Evolutionary conservation across 192 early-diverging fungal genomes (phyloP), one percentile per base, ranked within the genome.

Genomic region (Entomortierella chlamydospora): DNA sequence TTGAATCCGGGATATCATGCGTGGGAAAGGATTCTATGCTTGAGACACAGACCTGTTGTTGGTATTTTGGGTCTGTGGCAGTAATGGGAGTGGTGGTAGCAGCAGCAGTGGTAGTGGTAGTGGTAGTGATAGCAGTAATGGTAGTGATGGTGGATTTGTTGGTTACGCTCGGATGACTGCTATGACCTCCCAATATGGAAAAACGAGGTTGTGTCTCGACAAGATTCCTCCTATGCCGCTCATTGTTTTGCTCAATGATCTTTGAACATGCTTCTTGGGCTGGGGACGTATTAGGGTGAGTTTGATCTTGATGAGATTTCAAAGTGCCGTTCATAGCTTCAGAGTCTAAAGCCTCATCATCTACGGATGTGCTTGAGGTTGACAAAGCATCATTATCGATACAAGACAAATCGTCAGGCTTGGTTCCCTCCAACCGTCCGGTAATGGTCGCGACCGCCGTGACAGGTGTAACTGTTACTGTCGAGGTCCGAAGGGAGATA

Each of bases 221-320:
- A 39, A 23, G 42, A 4, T 26, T 7, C 39, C n/a, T 42, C 4
- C 3, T 29, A 25, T 54, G 26, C 10, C 25, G 7, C 8, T 2
- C 18, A 6, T 29, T 51, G 56, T 29, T 28, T 52, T 62, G 49
- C 18, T 71, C 47, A 39, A 62, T 51, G 20, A 71, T 58, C 42
- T 50, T 71, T 13, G 59, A 62, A 23, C 61, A 42, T 20, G 58
- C 52, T 33, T 62, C 52, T n/a, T 62, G 69, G 1, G 69, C 58
- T 13, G 60, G 33, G 12, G 64, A 23, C 0, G 28, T 28, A 33
- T n/a, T n/a, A n/a, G n/a, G n/a, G n/a, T 20, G 54, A 42, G 1
- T 25, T 31, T 42, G 39, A 20, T 45, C 9, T 41, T 25, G 26
- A 26, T 9, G 63, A 28, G 4, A 51, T 12, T 41, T 22, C 1